A percentile compares a stretch with the other conserved stretches of the same genome.
These are phyloP conservation scores for Ascoidea asiatica DNA, from an alignment of 805 yeast species.

Conservation along the genomic window DNA sequence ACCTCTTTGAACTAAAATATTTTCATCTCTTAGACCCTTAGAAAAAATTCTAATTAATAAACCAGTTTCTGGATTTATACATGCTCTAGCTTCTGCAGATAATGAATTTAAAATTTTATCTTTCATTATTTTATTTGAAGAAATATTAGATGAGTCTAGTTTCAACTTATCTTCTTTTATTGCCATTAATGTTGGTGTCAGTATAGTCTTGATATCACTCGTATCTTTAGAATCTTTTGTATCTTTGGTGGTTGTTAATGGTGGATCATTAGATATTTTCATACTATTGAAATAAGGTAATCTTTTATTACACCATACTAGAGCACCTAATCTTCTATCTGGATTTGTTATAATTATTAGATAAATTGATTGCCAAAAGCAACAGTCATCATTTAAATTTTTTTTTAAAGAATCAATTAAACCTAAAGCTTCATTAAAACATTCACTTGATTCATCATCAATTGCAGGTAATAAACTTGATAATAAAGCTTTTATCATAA, in stretches of 20 bases:
- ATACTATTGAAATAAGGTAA: conserved; percentile 40
- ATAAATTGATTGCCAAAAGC: conserved; percentile 81
- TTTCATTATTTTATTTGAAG: conserved; percentile 9
- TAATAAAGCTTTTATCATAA: conserved; percentile 54
- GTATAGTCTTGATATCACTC: no score
- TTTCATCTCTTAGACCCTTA: conserved; percentile 52
- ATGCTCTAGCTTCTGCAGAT: conserved; percentile 39
- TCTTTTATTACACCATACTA: conserved; percentile 56
- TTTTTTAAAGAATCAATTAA: conserved; percentile 47
- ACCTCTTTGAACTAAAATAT: conserved; percentile 71
- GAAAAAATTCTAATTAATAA: conserved; percentile 62
- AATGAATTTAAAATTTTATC: conserved; percentile 21
- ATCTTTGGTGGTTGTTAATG: neutral
- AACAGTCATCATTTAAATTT: conserved; percentile 48
- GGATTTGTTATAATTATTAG: conserved; percentile 63
- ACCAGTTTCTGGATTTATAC: conserved; percentile 70
- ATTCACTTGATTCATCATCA: conserved; percentile 87
- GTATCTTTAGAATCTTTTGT: no score
- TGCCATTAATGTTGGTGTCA: no score
- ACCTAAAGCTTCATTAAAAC: conserved; percentile 44
- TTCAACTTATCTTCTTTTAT: neutral
- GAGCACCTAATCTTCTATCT: conserved; percentile 73
- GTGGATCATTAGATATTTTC: neutral
- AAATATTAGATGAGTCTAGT: neutral
- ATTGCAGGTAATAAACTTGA: conserved; percentile 73